Evolutionary conservation across 2,329 filamentous ascomycete species (phyloP).

Genomic region (Ophiocordyceps camponoti-leonardi): DNA sequence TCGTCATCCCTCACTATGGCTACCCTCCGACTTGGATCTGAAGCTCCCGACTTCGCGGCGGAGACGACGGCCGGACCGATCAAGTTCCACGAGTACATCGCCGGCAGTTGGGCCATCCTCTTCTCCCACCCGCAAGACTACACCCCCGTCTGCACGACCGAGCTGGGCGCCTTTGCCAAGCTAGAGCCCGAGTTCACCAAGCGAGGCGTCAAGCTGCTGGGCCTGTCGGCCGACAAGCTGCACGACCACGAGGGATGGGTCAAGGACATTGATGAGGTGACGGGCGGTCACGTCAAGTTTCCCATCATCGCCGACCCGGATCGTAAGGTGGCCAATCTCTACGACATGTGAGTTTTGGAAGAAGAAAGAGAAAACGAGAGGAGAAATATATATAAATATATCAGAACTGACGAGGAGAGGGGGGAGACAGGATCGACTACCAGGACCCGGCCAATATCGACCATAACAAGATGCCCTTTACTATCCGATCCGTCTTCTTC

Average conservation of each 20-base stretch:
- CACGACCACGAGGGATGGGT: constrained; percentile 79
- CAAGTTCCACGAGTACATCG: constrained; percentile 70
- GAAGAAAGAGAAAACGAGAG: background rate
- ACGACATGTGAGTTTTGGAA: constrained; percentile 47
- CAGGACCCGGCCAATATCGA: constrained; percentile 71
- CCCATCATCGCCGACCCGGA: constrained; percentile 70
- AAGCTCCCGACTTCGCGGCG: constrained; percentile 69
- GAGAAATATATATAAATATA: background rate
- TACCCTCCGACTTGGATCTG: constrained; percentile 43
- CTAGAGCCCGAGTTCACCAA: constrained; percentile 75
- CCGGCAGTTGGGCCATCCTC: constrained; percentile 62
- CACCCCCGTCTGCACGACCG: constrained; percentile 90
- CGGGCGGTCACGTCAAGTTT: constrained; percentile 51
- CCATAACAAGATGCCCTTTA: constrained; percentile 72
- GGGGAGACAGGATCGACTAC: constrained; percentile 46
- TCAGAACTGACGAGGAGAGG: too few species aligned
- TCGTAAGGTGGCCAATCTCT: constrained; percentile 57
- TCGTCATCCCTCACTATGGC: constrained; percentile 8
- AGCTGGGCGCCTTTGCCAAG: constrained; percentile 85
- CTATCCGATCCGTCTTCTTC: constrained; percentile 87
- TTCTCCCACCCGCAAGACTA: constrained; percentile 84
- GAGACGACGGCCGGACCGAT: constrained; percentile 64
- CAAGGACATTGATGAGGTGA: constrained; percentile 70
- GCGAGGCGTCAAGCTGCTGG: constrained; percentile 80
- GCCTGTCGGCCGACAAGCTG: constrained; percentile 74